phyloP scores from a whole-genome alignment of 345 rosid species.

The Bruguiera gymnorhiza region DNA sequence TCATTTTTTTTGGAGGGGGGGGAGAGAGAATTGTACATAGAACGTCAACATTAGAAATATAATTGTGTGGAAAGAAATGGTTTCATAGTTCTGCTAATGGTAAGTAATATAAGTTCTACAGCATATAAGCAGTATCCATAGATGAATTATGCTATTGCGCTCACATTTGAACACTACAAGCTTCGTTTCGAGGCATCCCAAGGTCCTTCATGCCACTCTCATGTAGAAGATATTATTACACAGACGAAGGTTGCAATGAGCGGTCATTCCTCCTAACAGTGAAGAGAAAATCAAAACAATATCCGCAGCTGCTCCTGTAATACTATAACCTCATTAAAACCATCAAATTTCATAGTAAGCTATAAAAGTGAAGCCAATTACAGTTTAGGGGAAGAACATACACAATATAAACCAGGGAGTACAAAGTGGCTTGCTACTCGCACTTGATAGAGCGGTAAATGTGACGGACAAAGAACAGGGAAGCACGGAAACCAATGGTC shows the following conservation, averaged over 20 bases:
- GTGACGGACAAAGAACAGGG: conserved; percentile 69
- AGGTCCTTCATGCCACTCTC: background rate
- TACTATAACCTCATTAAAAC: background rate
- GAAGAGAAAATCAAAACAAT: background rate
- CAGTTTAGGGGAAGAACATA: background rate
- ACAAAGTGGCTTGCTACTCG: conserved; percentile 40
- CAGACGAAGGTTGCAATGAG: background rate
- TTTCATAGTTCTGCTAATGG: too few species aligned
- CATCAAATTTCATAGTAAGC: background rate
- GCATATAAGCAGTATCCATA: background rate
- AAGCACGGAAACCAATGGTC: conserved; percentile 69
- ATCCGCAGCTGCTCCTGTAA: background rate
- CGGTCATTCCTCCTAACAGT: background rate
- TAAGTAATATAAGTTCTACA: too few species aligned
- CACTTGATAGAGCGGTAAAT: conserved; percentile 77
- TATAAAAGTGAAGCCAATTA: too few species aligned
- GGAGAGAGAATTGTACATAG: too few species aligned
- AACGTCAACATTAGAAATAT: too few species aligned
- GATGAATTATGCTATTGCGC: background rate
- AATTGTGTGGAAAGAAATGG: too few species aligned
- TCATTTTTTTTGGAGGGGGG: too few species aligned
- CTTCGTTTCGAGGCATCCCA: background rate
- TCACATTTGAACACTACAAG: background rate
- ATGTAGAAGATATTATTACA: background rate
- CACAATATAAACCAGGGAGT: background rate